Percentiles rank a stretch among this genome's conserved stretches.
Evolutionary conservation across 2,329 filamentous ascomycete genomes (phyloP).

Genomic region (Ophiostoma sp.): DNA sequence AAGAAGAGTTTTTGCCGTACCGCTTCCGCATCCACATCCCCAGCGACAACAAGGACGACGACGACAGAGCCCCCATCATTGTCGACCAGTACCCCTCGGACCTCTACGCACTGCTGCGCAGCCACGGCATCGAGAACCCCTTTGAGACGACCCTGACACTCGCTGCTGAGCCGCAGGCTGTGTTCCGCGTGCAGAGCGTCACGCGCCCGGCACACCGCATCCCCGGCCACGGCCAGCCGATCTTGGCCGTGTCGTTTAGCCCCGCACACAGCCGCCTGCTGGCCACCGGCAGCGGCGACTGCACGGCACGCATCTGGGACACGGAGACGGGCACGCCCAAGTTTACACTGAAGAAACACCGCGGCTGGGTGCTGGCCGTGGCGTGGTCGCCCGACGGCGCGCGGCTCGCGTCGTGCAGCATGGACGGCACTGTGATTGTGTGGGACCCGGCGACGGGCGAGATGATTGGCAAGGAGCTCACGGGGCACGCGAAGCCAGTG

Average conservation of each 20-base stretch:
- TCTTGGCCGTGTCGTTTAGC: constrained; percentile 79
- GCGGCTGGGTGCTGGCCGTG: constrained; percentile 83
- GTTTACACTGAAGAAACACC: constrained; percentile 79
- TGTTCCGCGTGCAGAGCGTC: constrained; percentile 88
- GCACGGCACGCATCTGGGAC: constrained; percentile 89
- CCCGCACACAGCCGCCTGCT: constrained; percentile 69
- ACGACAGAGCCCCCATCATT: constrained; percentile 34
- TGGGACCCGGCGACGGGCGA: constrained; percentile 84
- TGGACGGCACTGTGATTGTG: constrained; percentile 85
- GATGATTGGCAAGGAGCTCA: constrained; percentile 63
- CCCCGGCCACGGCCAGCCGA: constrained; percentile 85
- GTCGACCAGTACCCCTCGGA: constrained; percentile 53
- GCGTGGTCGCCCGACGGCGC: constrained; percentile 80
- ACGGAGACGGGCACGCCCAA: constrained; percentile 87
- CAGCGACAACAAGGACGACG: constrained; percentile 33
- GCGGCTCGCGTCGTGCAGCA: constrained; percentile 80
- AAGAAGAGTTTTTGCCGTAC: constrained; percentile 56
- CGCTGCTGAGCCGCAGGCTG: constrained; percentile 72
- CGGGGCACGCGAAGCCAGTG: constrained; percentile 85
- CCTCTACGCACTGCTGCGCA: constrained; percentile 48
- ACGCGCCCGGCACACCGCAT: constrained; percentile 85
- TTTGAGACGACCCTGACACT: constrained; percentile 50
- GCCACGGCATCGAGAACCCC: constrained; percentile 53
- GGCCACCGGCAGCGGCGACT: constrained; percentile 85
- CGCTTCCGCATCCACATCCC: constrained; percentile 57